Evolutionary conservation across 768 basidiomycete genomes (phyloP).

Genomic region (Psilocybe cyanescens): DNA sequence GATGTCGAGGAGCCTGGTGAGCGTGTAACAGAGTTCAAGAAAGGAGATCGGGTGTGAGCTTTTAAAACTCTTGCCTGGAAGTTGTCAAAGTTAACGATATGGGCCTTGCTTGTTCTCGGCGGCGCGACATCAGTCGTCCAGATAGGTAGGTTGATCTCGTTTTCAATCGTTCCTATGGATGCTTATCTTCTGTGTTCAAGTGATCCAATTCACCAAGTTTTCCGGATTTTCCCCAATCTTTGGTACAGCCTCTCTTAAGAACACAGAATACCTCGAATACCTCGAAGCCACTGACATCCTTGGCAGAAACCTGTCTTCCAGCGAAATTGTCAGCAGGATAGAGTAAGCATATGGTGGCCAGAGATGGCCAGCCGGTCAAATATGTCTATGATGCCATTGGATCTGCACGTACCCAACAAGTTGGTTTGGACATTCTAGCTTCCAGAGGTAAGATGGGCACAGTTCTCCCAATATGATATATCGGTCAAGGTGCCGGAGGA

Average conservation of each 20-base stretch:
- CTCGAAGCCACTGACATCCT: slow-evolving; percentile 45
- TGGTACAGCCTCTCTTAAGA: slow-evolving; percentile 33
- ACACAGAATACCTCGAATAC: slow-evolving; percentile 31
- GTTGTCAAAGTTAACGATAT: no score
- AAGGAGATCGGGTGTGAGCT: slow-evolving; percentile 57
- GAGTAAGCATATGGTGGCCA: slow-evolving; percentile 19
- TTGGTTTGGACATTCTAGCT: background rate
- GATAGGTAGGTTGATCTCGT: slow-evolving; percentile 33
- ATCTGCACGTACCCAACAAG: slow-evolving; percentile 24
- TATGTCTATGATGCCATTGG: slow-evolving; percentile 28
- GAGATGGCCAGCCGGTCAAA: slow-evolving; percentile 21
- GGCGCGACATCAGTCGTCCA: slow-evolving; percentile 54
- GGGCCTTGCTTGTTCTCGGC: no score
- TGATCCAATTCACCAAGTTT: slow-evolving; percentile 38
- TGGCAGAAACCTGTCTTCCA: slow-evolving; percentile 22
- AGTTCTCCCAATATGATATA: slow-evolving; percentile 1
- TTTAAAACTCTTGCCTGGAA: background rate
- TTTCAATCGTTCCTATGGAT: background rate
- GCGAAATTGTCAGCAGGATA: slow-evolving; percentile 12
- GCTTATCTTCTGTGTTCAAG: background rate
- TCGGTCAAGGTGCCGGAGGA: slow-evolving; percentile 6
- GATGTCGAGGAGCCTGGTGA: slow-evolving; percentile 54
- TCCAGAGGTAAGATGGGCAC: slow-evolving; percentile 10
- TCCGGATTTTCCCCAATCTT: slow-evolving; percentile 47
- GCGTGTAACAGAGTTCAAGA: slow-evolving; percentile 50